phyloP scores from a whole-genome alignment of 148 eudicot species.

The Silene latifolia region DNA sequence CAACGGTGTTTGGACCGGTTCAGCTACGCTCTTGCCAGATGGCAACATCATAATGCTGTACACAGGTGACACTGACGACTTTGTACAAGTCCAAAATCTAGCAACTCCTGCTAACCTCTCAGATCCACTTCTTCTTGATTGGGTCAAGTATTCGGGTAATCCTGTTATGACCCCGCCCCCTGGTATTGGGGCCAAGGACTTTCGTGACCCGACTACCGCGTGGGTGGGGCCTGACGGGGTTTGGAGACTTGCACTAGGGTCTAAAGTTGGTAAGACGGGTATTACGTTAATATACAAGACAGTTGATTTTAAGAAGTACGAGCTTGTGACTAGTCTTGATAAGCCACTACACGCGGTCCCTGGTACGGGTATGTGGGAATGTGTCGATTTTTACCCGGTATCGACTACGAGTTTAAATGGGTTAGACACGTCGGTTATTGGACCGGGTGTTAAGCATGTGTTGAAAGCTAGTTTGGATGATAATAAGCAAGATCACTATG shows the following conservation, averaged over 20 bases:
- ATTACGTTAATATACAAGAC: slow-evolving; percentile 65
- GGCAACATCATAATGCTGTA: slow-evolving; percentile 77
- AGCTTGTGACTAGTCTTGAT: slow-evolving; percentile 38
- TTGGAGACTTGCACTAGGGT: slow-evolving; percentile 71
- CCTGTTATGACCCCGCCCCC: slow-evolving; percentile 79
- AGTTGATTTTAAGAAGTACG: slow-evolving; percentile 44
- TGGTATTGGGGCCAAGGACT: slow-evolving; percentile 57
- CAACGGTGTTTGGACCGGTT: slow-evolving; percentile 94
- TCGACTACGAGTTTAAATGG: slow-evolving; percentile 46
- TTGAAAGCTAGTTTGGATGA: slow-evolving; percentile 78
- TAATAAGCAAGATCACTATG: slow-evolving; percentile 61
- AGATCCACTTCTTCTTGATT: slow-evolving; percentile 77
- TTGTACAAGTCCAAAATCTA: slow-evolving; percentile 77
- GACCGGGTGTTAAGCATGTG: slow-evolving; percentile 67
- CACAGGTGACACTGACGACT: slow-evolving; percentile 62
- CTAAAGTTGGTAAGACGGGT: slow-evolving; percentile 60
- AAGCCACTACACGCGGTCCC: slow-evolving; percentile 52
- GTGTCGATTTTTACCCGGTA: slow-evolving; percentile 89
- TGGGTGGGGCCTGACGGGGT: slow-evolving; percentile 72
- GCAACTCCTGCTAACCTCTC: slow-evolving; percentile 87
- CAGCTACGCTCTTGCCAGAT: slow-evolving; percentile 72
- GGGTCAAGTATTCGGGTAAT: slow-evolving; percentile 71
- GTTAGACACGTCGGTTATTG: slow-evolving; percentile 63
- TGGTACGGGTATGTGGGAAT: slow-evolving; percentile 97
- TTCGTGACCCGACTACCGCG: slow-evolving; percentile 85